Conservation (phyloP, 2,329 filamentous ascomycete species). For the Diplocarpon rosae region DNA sequence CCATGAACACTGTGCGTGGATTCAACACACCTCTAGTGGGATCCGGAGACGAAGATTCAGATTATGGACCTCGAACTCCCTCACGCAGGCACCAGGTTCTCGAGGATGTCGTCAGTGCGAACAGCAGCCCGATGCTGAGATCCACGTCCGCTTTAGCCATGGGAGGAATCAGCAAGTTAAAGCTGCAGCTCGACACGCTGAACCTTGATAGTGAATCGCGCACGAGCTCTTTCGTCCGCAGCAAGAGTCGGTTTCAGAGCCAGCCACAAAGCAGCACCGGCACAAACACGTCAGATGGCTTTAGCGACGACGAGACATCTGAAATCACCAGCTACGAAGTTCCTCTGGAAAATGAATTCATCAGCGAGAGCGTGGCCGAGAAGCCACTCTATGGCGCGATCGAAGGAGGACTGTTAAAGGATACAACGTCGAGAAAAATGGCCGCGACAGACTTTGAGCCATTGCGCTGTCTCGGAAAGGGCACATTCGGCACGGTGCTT, state of each 20-base stretch:
- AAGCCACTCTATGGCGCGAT: slow-evolving; percentile 32
- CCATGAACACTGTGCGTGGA: slow-evolving; percentile 25
- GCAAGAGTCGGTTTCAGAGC: slow-evolving; percentile 45
- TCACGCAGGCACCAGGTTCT: slow-evolving; percentile 25
- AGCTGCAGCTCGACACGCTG: slow-evolving; percentile 69
- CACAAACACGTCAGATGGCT: slow-evolving; percentile 24
- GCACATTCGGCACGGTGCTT: slow-evolving; percentile 88
- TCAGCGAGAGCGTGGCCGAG: slow-evolving; percentile 49
- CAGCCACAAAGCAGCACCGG: slow-evolving; percentile 39
- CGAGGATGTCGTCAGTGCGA: slow-evolving; percentile 35
- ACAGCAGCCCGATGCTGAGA: slow-evolving; percentile 52
- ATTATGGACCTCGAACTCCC: slow-evolving; percentile 34
- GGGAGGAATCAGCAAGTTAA: slow-evolving; percentile 73
- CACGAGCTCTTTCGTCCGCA: slow-evolving; percentile 44
- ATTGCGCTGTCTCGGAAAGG: slow-evolving; percentile 86
- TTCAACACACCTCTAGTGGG: slow-evolving; percentile 29
- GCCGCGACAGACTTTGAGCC: slow-evolving; percentile 82
- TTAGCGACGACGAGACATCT: slow-evolving; percentile 52
- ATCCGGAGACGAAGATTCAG: slow-evolving; percentile 45
- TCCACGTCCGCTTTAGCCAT: slow-evolving; percentile 35
- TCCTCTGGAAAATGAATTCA: slow-evolving; percentile 72
- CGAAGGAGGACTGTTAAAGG: slow-evolving; percentile 43
- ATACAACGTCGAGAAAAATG: slow-evolving; percentile 60
- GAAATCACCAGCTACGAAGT: slow-evolving; percentile 80
- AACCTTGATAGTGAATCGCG: slow-evolving; percentile 48